Conservation (phyloP, 1,139 yeast genomes). For the Nakaseomyces bracarensis region DNA sequence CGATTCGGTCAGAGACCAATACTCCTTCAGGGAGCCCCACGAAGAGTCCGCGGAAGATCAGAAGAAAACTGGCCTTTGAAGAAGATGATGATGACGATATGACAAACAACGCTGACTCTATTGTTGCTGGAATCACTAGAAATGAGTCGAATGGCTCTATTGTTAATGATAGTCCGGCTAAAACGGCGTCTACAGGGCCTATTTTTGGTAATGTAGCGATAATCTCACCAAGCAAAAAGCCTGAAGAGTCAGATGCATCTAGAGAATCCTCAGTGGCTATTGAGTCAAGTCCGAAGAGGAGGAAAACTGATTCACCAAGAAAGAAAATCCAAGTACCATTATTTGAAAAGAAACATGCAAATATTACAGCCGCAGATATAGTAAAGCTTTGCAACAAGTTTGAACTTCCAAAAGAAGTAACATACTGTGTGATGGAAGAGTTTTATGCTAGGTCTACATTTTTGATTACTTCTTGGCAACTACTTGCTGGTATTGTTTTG, state of each 20-base stretch:
- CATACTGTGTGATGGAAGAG: constrained; percentile 44
- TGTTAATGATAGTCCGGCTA: background rate
- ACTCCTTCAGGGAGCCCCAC: constrained; percentile 6
- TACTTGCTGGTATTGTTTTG: constrained; percentile 57
- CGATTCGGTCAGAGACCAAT: constrained; percentile 5
- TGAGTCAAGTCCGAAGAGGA: constrained; percentile 6
- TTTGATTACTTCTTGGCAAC: constrained; percentile 57
- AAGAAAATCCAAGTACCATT: constrained; percentile 12
- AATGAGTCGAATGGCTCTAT: background rate
- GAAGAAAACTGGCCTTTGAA: constrained; percentile 32
- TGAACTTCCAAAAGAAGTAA: constrained; percentile 47
- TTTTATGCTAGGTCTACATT: constrained; percentile 45
- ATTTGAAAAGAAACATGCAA: constrained; percentile 22
- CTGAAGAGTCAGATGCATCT: constrained; percentile 8
- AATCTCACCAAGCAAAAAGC: constrained; percentile 11
- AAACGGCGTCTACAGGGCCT: background rate
- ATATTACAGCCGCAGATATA: constrained; percentile 42
- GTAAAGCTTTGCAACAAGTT: constrained; percentile 55
- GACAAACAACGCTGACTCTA: background rate
- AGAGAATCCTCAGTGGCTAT: constrained; percentile 5
- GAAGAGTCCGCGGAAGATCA: constrained; percentile 6
- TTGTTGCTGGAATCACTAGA: background rate
- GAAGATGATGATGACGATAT: constrained; percentile 18
- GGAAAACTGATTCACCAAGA: constrained; percentile 16
- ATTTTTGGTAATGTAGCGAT: constrained; percentile 8